A percentile compares a stretch with the other conserved stretches of the same genome.
phyloP scores from a whole-genome alignment of 179 eudicot species.

The Heliamphora pulchella region DNA sequence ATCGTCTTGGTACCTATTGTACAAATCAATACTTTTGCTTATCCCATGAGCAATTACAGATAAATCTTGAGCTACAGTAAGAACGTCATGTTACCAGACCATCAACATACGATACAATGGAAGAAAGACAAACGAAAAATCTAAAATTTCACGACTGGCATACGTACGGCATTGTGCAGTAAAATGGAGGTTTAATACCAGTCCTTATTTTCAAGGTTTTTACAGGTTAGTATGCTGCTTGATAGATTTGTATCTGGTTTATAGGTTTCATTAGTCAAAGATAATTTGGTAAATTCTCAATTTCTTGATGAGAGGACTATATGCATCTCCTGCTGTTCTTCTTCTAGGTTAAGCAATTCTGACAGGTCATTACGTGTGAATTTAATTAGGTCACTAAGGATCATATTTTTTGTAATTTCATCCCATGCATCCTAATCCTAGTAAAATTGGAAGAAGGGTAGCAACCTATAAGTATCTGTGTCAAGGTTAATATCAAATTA shows the following conservation, averaged over 20 bases:
- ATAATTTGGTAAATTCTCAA: not conserved
- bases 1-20: slow-evolving; percentile 90
- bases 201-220: not conserved
- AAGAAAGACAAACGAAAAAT: not conserved
- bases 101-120: not conserved
- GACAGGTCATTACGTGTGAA: not conserved
- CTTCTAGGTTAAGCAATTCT: not conserved
- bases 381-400: not conserved
- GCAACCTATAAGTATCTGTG: not conserved
- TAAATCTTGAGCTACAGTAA: not conserved
- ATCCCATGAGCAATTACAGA: not conserved
- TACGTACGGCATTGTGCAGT: not conserved
- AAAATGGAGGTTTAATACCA: not conserved
- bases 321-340: not conserved
- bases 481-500: no score
- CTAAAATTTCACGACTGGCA: not conserved
- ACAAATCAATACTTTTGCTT: slow-evolving; percentile 1
- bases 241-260: not conserved
- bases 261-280: not conserved
- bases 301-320: not conserved
- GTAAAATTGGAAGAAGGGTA: not conserved
- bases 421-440: not conserved
- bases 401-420: no score
- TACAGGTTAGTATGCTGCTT: not conserved
- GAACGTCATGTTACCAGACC: not conserved